Conservation (phyloP, 805 yeast species). For the Naumovozyma baii region DNA sequence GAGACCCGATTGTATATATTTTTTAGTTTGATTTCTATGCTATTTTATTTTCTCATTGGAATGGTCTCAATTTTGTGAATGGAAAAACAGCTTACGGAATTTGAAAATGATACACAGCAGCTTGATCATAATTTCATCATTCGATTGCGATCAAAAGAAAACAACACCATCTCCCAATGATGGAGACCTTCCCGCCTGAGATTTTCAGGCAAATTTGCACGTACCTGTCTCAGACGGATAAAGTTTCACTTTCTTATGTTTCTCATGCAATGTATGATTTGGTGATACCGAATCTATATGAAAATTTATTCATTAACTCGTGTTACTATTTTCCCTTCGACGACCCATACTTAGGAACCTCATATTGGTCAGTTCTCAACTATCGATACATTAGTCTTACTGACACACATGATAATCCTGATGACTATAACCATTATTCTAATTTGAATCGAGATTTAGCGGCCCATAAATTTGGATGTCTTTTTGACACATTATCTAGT, state of each 20-base stretch:
- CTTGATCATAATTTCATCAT: too few relatives aligned
- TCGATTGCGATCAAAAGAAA: too few relatives aligned
- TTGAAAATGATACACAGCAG: too few relatives aligned
- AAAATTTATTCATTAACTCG: slow-evolving; percentile 20
- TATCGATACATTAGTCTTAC: slow-evolving; percentile 3
- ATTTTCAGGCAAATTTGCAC: slow-evolving; percentile 10
- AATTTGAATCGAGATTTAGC: slow-evolving; percentile 3
- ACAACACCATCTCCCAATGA: too few relatives aligned
- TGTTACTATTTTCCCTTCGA: slow-evolving; percentile 20
- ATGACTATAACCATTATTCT: background rate
- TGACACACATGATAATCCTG: slow-evolving; percentile 3
- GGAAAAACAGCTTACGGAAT: too few relatives aligned
- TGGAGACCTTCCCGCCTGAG: slow-evolving; percentile 19
- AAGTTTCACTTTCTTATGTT: slow-evolving; percentile 19
- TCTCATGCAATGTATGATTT: slow-evolving; percentile 10
- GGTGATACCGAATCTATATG: slow-evolving; percentile 17
- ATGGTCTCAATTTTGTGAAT: too few relatives aligned
- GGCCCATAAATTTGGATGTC: slow-evolving; percentile 11
- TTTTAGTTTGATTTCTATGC: too few relatives aligned
- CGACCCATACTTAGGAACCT: slow-evolving; percentile 18
- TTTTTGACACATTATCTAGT: slow-evolving; percentile 16
- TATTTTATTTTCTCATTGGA: too few relatives aligned
- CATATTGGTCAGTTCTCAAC: slow-evolving; percentile 22
- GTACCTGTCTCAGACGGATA: slow-evolving; percentile 20
- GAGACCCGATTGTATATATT: too few relatives aligned